These are phyloP conservation scores for Clitoria ternatea DNA, from an alignment of 306 rosid species.

Conservation along the genomic window DNA sequence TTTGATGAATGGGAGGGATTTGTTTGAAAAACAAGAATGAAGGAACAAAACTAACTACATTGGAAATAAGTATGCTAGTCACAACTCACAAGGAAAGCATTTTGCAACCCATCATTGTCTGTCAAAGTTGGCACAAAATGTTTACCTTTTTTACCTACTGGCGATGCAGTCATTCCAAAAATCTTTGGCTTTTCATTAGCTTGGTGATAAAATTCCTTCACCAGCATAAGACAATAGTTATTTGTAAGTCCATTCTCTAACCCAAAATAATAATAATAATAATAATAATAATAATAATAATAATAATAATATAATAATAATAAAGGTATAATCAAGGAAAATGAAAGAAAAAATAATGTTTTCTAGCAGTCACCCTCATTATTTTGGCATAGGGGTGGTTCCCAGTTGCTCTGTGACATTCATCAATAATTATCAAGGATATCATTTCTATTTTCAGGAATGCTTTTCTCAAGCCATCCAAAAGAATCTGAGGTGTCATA, in stretches of 20 bases:
- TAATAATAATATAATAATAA: too few relatives aligned
- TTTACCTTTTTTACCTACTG: slow-evolving; percentile 78
- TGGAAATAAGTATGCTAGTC: not conserved
- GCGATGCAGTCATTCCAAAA: slow-evolving; percentile 92
- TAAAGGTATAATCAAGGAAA: slow-evolving; percentile 7
- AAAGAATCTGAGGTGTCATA: slow-evolving; percentile 93
- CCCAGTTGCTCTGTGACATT: slow-evolving; percentile 81
- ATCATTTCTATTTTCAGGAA: slow-evolving; percentile 56
- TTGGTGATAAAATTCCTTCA: slow-evolving; percentile 88
- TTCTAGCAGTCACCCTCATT: slow-evolving; percentile 64
- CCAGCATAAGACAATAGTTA: slow-evolving; percentile 20
- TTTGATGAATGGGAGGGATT: not conserved
- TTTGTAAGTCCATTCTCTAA: slow-evolving; percentile 11
- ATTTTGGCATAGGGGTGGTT: slow-evolving; percentile 83
- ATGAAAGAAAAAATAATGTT: not conserved
- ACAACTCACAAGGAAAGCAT: not conserved
- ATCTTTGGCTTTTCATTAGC: slow-evolving; percentile 73
- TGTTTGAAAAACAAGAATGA: not conserved
- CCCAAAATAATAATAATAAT: not conserved
- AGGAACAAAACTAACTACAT: not conserved
- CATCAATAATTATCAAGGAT: slow-evolving; percentile 75
- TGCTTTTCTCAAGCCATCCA: slow-evolving; percentile 81
- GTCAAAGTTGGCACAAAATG: slow-evolving; percentile 12
- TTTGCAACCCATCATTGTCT: not conserved
- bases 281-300: too few relatives aligned